Evolutionary conservation across 495 filamentous ascomycete genomes (phyloP).

Genomic region (Penicilliopsis zonata): DNA sequence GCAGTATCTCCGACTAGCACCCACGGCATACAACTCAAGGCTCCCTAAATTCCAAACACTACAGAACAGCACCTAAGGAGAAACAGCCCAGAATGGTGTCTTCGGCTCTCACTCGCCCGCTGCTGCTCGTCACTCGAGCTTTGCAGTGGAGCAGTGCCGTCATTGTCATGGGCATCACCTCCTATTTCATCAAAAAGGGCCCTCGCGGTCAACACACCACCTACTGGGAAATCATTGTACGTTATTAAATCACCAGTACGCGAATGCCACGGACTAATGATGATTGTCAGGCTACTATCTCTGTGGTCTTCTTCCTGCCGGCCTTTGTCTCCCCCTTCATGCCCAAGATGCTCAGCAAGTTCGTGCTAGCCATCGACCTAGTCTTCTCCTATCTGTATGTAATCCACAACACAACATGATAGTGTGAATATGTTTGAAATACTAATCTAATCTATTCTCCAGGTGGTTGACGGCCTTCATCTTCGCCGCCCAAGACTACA

Average conservation of each 20-base stretch:
- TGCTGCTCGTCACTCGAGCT: constrained; percentile 21
- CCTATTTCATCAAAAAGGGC: constrained; percentile 38
- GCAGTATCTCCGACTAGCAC: no score
- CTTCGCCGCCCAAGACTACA: constrained; percentile 46
- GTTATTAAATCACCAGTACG: constrained; percentile 8
- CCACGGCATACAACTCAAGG: neutral
- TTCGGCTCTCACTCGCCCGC: constrained; percentile 18
- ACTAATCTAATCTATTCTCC: no score
- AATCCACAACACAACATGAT: neutral
- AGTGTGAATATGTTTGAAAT: constrained; percentile 2
- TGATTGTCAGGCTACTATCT: constrained; percentile 33
- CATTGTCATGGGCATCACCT: constrained; percentile 48
- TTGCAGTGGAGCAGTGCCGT: constrained; percentile 44
- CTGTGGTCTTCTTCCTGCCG: constrained; percentile 44
- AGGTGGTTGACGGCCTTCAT: constrained; percentile 51
- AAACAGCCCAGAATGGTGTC: constrained; percentile 25
- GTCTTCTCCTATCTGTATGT: constrained; percentile 50
- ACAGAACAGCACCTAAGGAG: neutral
- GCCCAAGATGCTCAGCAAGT: constrained; percentile 27
- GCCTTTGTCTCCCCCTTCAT: constrained; percentile 42
- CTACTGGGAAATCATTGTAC: constrained; percentile 46
- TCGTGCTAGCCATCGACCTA: constrained; percentile 41
- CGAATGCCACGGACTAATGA: neutral
- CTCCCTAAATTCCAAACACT: neutral
- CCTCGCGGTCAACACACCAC: constrained; percentile 32